Conservation (phyloP, 208 protist species). For the Trypanosoma brucei region DNA sequence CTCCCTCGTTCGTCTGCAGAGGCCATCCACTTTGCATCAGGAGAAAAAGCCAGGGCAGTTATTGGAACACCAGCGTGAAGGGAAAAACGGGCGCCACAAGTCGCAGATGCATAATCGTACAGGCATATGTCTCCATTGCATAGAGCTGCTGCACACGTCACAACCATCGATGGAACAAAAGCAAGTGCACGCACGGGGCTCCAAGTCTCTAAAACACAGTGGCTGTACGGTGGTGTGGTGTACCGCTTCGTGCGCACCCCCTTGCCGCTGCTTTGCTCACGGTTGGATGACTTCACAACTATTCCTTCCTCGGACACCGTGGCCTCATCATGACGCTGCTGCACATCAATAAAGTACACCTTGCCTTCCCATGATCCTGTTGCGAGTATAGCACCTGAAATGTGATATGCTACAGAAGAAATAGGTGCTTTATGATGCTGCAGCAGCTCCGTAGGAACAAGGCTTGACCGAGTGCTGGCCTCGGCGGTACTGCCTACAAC, state of each 20-base stretch:
- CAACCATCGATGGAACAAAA: slow-evolving; percentile 60
- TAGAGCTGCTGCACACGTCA: slow-evolving; percentile 71
- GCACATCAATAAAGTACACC: slow-evolving; percentile 48
- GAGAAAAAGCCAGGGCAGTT: slow-evolving; percentile 46
- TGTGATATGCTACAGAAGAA: slow-evolving; percentile 54
- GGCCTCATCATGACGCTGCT: slow-evolving; percentile 1
- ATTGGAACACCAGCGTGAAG: slow-evolving; percentile 59
- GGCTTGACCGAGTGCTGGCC: not conserved
- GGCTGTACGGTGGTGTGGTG: not conserved
- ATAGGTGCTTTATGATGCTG: slow-evolving; percentile 65
- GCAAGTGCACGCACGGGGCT: slow-evolving; percentile 47
- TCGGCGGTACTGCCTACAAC: slow-evolving; percentile 18
- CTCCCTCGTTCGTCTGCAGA: slow-evolving; percentile 67
- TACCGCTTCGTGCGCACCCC: not conserved
- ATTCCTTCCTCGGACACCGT: no score
- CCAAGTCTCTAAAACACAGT: slow-evolving; percentile 2
- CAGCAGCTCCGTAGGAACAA: slow-evolving; percentile 40
- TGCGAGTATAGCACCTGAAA: slow-evolving; percentile 60
- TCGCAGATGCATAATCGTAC: slow-evolving; percentile 53
- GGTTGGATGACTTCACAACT: no score
- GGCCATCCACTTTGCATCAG: slow-evolving; percentile 65
- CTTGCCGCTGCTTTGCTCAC: no score
- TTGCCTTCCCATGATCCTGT: slow-evolving; percentile 70
- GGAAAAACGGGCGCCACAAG: slow-evolving; percentile 31
- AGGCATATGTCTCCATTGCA: slow-evolving; percentile 54